Base-by-base conservation (phyloP, 2,329 filamentous ascomycete species). In the Ambrosiella cleistominuta region DNA sequence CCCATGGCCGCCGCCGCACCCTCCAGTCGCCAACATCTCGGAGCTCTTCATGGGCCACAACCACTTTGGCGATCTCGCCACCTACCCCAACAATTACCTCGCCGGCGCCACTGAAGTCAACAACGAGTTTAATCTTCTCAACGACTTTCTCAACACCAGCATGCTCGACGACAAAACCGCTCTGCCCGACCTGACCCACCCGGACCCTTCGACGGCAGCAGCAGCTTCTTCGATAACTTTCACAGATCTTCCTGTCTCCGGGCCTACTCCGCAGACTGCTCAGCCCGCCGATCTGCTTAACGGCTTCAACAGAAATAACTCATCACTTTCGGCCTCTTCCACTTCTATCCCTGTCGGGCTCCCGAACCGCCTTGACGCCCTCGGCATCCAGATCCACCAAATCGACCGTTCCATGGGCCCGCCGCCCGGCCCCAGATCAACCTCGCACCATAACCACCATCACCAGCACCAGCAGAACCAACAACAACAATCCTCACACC, bases 91-190 rank as follows among this genome's bases (percentile, higher is more conserved):
- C 60, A 93, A 87, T 67, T 97, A 93, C 74, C 90, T 95, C 85
- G 94, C 96, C 72, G 52, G 13, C 1, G 73, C 76, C 54, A 87
- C 89, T 62, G 93, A 98, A 71, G 87, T 96, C 65, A 90, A 86
- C 61, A 93, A 93, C 72, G 93, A 98, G 74, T 96, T 95, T 70
- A 95, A 96, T 68, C 75, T 97, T 56, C 81, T 98, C 67, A 95
- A 94, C 74, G 91, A 98, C 70, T 97, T 97, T 68, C 78, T 98
- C 61, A 93, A 90, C 70, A 94, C 83, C 64, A 95, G 88, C 67
- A 74, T 96, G 58, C 78, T 96, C 63, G 90, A 97, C 71, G 90
- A 95, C 68, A 81, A 80, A 61, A 49, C 55, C 19, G 3, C 27
- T 27, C 27, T 27, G 3, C 47, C 35, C 15, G 59, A 51, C 11